phyloP scores from a whole-genome alignment of 129 eudicot genomes.

The Flaveria trinervia region DNA sequence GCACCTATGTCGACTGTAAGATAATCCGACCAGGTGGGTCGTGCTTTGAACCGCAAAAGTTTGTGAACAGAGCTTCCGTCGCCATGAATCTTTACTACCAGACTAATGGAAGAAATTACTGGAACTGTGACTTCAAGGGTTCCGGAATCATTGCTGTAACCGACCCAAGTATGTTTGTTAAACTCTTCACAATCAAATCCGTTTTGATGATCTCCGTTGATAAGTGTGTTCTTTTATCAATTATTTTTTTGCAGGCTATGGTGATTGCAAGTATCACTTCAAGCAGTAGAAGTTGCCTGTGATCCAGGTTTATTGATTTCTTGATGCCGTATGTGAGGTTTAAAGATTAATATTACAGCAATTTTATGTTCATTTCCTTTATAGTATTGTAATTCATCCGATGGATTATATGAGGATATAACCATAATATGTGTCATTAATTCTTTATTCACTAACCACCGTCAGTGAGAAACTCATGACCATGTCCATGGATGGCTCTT shows the following conservation, averaged over 20 bases:
- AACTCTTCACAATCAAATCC: neutral
- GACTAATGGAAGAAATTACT: constrained; percentile 19
- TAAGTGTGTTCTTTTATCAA: neutral
- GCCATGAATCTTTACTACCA: constrained; percentile 58
- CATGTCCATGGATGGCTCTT: neutral
- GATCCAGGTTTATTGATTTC: neutral
- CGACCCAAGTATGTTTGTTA: constrained; percentile 52
- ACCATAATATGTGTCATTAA: neutral
- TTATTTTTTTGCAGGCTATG: constrained; percentile 43
- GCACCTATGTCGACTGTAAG: constrained; percentile 36
- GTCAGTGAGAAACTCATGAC: constrained; percentile 17
- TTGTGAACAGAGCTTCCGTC: constrained; percentile 48
- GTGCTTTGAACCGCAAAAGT: constrained; percentile 34
- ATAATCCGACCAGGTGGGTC: constrained; percentile 33
- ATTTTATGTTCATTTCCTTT: constrained; percentile 15
- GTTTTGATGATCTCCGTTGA: constrained; percentile 3
- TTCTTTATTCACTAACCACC: constrained; percentile 12
- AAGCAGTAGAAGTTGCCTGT: neutral
- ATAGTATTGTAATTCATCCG: constrained; percentile 18
- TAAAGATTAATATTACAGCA: constrained; percentile 8
- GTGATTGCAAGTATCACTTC: constrained; percentile 38
- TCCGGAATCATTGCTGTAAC: constrained; percentile 38
- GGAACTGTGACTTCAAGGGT: constrained; percentile 42
- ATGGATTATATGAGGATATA: constrained; percentile 15
- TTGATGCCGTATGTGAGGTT: neutral